Evolutionary conservation across 2,329 filamentous ascomycete genomes (phyloP).

Genomic region (Apiospora rasikravindrae): DNA sequence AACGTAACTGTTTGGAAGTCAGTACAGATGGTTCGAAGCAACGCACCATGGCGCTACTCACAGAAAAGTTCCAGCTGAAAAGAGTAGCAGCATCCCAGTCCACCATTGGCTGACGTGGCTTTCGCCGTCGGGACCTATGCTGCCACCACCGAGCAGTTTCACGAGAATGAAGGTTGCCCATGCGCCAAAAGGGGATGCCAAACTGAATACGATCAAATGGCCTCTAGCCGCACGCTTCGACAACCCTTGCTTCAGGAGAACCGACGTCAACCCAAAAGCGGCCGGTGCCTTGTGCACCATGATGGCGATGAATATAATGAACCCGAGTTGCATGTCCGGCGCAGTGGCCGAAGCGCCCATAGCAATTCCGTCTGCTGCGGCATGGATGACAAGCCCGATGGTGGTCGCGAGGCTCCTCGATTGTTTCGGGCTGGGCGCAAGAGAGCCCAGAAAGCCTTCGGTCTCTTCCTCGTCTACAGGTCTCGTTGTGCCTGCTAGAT

Average conservation of each 20-base stretch:
- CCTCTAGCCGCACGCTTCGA: slow-evolving; percentile 84
- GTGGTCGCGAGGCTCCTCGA: slow-evolving; percentile 80
- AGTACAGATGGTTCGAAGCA: slow-evolving; percentile 23
- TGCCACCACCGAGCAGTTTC: slow-evolving; percentile 70
- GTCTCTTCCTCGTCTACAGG: slow-evolving; percentile 59
- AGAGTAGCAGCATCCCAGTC: slow-evolving; percentile 91
- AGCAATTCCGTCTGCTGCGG: slow-evolving; percentile 92
- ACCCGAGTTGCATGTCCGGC: slow-evolving; percentile 74
- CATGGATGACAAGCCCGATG: slow-evolving; percentile 93
- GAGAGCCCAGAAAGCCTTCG: slow-evolving; percentile 63
- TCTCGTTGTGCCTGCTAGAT: slow-evolving; percentile 64
- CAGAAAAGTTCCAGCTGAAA: slow-evolving; percentile 95
- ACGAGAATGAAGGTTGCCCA: slow-evolving; percentile 83
- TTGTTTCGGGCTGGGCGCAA: slow-evolving; percentile 62
- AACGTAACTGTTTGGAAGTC: slow-evolving; percentile 72
- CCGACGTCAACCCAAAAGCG: slow-evolving; percentile 90
- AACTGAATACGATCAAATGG: slow-evolving; percentile 88
- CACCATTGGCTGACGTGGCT: slow-evolving; percentile 77
- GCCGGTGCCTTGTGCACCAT: slow-evolving; percentile 98
- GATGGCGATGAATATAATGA: slow-evolving; percentile 94
- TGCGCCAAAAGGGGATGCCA: slow-evolving; percentile 88
- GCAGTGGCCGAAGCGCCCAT: slow-evolving; percentile 87
- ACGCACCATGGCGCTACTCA: slow-evolving; percentile 53
- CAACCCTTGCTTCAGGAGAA: slow-evolving; percentile 88
- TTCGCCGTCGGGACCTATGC: slow-evolving; percentile 37